These are phyloP conservation scores for Ceraceosorus bombacis DNA, from an alignment of 1,284 basidiomycete species.

Conservation along the genomic window DNA sequence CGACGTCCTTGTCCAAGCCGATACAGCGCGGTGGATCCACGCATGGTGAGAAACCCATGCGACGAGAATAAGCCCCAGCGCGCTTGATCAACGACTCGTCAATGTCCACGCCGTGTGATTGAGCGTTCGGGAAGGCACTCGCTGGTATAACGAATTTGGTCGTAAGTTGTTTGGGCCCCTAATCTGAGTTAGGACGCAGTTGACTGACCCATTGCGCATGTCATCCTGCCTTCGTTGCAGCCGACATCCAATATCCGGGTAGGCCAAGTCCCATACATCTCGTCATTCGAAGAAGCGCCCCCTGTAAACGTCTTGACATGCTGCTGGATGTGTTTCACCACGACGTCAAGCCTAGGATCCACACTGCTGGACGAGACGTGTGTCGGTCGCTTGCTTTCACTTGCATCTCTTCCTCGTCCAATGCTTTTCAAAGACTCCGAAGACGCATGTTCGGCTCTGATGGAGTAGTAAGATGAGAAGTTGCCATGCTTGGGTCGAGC, in stretches of 20 bases:
- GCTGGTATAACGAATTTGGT: no score
- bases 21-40: no score
- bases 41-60: no score
- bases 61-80: no score
- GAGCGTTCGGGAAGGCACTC: no score
- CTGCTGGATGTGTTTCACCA: not conserved
- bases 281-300: not conserved
- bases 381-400: no score
- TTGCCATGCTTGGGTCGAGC: not conserved
- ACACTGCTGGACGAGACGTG: no score
- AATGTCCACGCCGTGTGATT: not conserved
- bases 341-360: not conserved
- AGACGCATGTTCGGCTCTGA: not conserved
- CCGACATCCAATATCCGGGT: not conserved
- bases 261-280: not conserved
- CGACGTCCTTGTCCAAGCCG: no score
- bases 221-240: not conserved
- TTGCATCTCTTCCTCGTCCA: not conserved
- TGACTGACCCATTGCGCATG: not conserved
- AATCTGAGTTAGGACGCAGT: not conserved
- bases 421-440: not conserved
- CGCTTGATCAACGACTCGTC: not conserved
- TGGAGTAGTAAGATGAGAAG: not conserved
- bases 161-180: no score
- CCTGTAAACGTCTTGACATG: not conserved